Base-by-base conservation (phyloP, 768 basidiomycete genomes). In the Pisolithus tinctorius region DNA sequence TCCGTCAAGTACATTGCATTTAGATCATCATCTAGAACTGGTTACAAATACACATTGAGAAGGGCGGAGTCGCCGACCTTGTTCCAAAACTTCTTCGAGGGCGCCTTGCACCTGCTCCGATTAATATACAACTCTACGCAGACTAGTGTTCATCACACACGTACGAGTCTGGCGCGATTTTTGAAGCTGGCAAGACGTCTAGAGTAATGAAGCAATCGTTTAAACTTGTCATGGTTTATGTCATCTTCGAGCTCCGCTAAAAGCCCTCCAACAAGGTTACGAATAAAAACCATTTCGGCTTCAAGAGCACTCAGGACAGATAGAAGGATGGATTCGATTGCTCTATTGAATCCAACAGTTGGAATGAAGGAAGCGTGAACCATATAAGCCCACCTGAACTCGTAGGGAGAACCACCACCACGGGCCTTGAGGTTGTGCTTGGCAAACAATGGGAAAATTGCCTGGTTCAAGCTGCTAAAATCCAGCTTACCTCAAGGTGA, bases 1-100 rank as follows among this genome's bases (percentile, higher is more conserved):
- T 93, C 90, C 1, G 83, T 91, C 49, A 98, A 80, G 70, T 97
- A 93, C 95, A 98, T 96, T 0, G 91, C 90, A 39, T 84, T 83
- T 62, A 98, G 66, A 66, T 98, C 95, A 65, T 96, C 94, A 58
- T 97, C 95, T 95, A 51, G 45, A 41, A 51, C 37, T 6, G 31
- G 51, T 50, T 51, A 38, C 31, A 42, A 53, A 10, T 40, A 30
- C 39, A 29, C 8, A 20, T n/a, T 1, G 25, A 25, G 34, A 34
- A 23, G 34, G 20, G 45, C 17, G 27, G n/a, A 49, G 37, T 30
- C 13, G 55, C 65, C 47, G 56, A 91, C 93, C 92, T 74, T 94
- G 89, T 60, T 87, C 82, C 26, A 97, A 73, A 1, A 98, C 82
- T 67, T 98, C 95, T 56, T 96, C 92, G 4, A 97, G 70, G 16